Base-by-base conservation (phyloP, 768 basidiomycete genomes). In the Amylocystis lapponica region DNA sequence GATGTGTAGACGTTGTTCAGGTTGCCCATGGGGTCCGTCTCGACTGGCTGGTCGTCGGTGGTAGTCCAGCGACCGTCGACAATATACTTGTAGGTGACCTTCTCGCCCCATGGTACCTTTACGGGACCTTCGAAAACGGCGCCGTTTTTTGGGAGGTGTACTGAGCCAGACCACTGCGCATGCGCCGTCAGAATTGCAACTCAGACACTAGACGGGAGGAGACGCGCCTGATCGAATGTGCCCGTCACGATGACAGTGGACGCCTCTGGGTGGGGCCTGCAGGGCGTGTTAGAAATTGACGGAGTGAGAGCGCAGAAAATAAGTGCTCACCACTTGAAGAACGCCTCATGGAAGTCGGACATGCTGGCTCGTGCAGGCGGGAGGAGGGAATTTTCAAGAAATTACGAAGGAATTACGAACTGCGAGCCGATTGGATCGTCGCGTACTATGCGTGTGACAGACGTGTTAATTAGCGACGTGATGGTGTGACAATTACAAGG, bases 11-110 rank as follows among this genome's bases (percentile, higher is more conserved):
- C 64, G 58, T 89, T 86, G 62, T 91, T 91, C 16, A 80, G 57
- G 60, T 82, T 83, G 13, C 86, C 86, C 17, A 65, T 63, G 8
- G 61, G 58, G 53, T 89, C 86, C 1, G 63, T 56, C 61, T 86
- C 83, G 40, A 76, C 78, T 5, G 81, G 78, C 44, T 70, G 69
- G 46, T 71, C 69, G 27, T 72, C 68, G 36, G 70, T 69, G 36
- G 71, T 68, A 36, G 66, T 53, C 86, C 85, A 90, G 46, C 62
- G 54, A 27, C 79, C 81, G 57, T 91, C 88, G 41, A 90, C 86
- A 58, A 89, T 68, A 58, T 79, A 91, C 63, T 91, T 91, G 76
- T 84, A 91, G 6, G 66, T 55, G 44, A 86, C 65, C 54, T 78
- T 82, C 38, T 74, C 57, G 36, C 69, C 76, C 76, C 76, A 86